These are phyloP conservation scores for Diaporthe nobilis DNA, from an alignment of 2,329 filamentous ascomycete genomes.

Conservation along the genomic window DNA sequence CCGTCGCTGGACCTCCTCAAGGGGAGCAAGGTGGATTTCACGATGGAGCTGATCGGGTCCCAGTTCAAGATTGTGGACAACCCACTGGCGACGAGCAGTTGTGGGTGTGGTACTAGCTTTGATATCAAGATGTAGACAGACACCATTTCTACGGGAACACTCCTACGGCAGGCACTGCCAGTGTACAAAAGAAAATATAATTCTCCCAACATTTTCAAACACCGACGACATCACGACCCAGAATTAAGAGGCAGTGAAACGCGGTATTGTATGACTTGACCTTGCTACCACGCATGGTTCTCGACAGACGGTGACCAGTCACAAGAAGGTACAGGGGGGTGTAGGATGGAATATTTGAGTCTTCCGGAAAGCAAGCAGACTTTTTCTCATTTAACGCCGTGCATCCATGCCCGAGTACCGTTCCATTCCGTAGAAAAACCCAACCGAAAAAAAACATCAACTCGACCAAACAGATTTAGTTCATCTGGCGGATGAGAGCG, in stretches of 20 bases:
- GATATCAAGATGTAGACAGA: conserved; percentile 79
- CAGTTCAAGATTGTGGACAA: conserved; percentile 99
- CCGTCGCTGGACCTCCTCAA: conserved; percentile 89
- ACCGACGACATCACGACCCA: conserved; percentile 29
- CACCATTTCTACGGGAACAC: background rate
- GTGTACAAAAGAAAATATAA: conserved; percentile 31
- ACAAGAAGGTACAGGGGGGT: conserved; percentile 38
- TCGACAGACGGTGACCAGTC: conserved; percentile 39
- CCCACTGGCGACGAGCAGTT: conserved; percentile 91
- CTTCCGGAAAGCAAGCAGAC: conserved; percentile 42
- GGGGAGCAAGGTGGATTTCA: conserved; percentile 96
- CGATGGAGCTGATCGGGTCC: conserved; percentile 87
- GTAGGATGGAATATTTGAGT: conserved; percentile 38
- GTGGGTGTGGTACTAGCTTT: conserved; percentile 97
- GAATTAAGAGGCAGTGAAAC: conserved; percentile 31
- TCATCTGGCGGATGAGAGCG: conserved; percentile 96
- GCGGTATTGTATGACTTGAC: conserved; percentile 37
- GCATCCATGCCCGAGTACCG: conserved; percentile 48
- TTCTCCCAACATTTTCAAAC: conserved; percentile 11
- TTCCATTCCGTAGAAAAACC: conserved; percentile 48
- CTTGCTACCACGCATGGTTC: conserved; percentile 33
- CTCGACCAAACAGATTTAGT: conserved; percentile 70
- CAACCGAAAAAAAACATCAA: conserved; percentile 45
- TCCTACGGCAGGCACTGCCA: background rate
- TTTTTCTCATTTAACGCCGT: conserved; percentile 52